A percentile compares a stretch with the other conserved stretches of the same genome.
Conservation (phyloP, 2,329 filamentous ascomycete species). For the Diplodia intermedia region DNA sequence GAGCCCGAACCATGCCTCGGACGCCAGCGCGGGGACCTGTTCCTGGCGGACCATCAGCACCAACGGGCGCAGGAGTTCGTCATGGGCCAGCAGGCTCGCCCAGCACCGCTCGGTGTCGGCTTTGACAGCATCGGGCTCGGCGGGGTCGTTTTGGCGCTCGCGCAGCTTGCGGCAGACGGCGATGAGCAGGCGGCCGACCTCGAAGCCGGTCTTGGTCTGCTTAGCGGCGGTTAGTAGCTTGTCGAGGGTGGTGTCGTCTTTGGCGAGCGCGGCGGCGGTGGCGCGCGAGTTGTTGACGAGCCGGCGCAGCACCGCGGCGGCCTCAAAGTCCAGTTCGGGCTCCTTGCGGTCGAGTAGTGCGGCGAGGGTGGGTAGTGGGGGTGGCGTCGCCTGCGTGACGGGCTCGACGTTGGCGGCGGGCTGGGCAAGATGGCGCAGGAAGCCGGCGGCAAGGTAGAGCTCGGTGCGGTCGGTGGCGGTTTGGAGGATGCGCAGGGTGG, state of each 20-base stretch:
- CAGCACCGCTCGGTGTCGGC: slow-evolving; percentile 11
- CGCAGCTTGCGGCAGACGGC: slow-evolving; percentile 22
- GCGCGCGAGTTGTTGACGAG: slow-evolving; percentile 40
- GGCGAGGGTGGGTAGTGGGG: slow-evolving; percentile 7
- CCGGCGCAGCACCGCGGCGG: slow-evolving; percentile 52
- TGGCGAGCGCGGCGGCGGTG: slow-evolving; percentile 9
- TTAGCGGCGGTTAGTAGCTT: slow-evolving; percentile 12
- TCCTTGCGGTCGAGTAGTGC: slow-evolving; percentile 9
- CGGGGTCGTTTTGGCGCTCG: not conserved
- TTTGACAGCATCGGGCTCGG: too few relatives aligned
- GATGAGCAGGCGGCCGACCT: slow-evolving; percentile 31
- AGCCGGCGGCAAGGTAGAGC: slow-evolving; percentile 47
- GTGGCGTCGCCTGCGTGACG: not conserved
- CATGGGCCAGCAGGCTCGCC: slow-evolving; percentile 8
- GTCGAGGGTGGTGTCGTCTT: not conserved
- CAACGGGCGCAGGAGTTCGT: slow-evolving; percentile 17
- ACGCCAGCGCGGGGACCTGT: slow-evolving; percentile 24
- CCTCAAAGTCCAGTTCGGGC: slow-evolving; percentile 46
- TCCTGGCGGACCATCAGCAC: slow-evolving; percentile 30
- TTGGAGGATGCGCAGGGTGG: slow-evolving; percentile 41
- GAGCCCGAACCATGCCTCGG: slow-evolving; percentile 31
- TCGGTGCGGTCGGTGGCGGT: slow-evolving; percentile 42
- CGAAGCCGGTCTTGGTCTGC: slow-evolving; percentile 30
- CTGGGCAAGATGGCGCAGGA: slow-evolving; percentile 47
- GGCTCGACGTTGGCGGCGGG: slow-evolving; percentile 41